Evolutionary conservation across 78 protist species (phyloP), one percentile per base, ranked within the genome.

Genomic region (Dictyostelium intermedium): DNA sequence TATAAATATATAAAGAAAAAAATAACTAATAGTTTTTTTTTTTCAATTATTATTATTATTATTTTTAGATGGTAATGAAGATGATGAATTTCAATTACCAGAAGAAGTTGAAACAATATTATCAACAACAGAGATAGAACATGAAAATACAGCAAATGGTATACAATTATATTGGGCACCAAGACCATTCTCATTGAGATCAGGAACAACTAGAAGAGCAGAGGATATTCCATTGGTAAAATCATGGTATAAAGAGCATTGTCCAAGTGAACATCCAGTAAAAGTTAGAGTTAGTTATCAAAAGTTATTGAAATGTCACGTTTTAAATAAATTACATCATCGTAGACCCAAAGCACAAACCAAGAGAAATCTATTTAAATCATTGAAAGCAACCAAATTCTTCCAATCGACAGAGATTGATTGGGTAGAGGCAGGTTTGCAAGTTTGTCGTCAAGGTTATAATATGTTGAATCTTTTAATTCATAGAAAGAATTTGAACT

Each of bases 401-500:
- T 99, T 99, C 98, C 99, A 98, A 89, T 60, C 96, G 1, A 98
- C 99, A 2, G 96, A 97, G 78, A 73, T 99, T 53, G 99, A 99
- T 81, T 99, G 99, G 99, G 98, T 99, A 13, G 99, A 99, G 91
- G 99, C 99, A 2, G 99, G 99, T 7, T 98, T 99, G 45, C 99
- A 99, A 97, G 95, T 99, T n/a, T 97, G 98, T 56, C 87, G 99
- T 4, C 99, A 99, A 92, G 99, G 99, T 35, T 97, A 99, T 97
- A 99, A 99, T 97, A 99, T 99, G 99, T 98, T 99, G 78, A 99
- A 99, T 91, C 98, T 99, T 85, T 96, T 99, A 43, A 99, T 99
- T 94, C 99, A 99, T 81, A 96, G 99, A 53, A 99, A 99, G 97
- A 98, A 97, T 80, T 89, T 99, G 45, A 98, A 97, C 98, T 99